These are phyloP conservation scores for Xylaria palmicola DNA, from an alignment of 495 filamentous ascomycete genomes.

Conservation along the genomic window DNA sequence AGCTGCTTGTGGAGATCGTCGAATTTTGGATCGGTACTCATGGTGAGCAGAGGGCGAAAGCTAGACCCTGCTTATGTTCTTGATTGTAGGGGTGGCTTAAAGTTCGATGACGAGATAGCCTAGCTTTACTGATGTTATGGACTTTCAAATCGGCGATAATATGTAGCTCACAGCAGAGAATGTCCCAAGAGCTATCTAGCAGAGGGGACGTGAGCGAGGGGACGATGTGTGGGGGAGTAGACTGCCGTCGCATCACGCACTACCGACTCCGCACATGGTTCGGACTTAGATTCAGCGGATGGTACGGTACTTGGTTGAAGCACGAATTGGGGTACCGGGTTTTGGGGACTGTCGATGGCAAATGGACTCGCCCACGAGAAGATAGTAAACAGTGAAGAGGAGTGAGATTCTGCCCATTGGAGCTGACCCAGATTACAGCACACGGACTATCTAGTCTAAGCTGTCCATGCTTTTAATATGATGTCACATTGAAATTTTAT, in stretches of 20 bases:
- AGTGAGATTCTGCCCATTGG: not conserved
- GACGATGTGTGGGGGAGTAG: not conserved
- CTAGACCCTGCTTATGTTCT: not conserved
- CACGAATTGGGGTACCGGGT: not conserved
- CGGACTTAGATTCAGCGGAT: not conserved
- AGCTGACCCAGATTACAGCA: not conserved
- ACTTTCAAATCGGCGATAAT: not conserved
- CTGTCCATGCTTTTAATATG: no score
- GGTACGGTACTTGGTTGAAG: constrained; percentile 30
- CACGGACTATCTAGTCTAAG: no score
- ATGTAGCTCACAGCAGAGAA: no score
- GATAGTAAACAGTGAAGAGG: not conserved
- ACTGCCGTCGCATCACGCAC: not conserved
- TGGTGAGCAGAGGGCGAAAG: constrained; percentile 1
- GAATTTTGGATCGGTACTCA: constrained; percentile 35
- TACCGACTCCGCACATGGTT: not conserved
- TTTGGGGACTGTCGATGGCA: no score
- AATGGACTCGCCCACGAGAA: not conserved
- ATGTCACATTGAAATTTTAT: no score
- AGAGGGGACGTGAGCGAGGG: not conserved
- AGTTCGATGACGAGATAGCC: no score
- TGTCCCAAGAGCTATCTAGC: no score
- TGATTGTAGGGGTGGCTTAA: not conserved
- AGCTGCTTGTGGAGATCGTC: constrained; percentile 46
- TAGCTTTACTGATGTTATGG: not conserved